These are phyloP conservation scores for Epichloe amarillans DNA, from an alignment of 2,329 filamentous ascomycete genomes.

Conservation along the genomic window DNA sequence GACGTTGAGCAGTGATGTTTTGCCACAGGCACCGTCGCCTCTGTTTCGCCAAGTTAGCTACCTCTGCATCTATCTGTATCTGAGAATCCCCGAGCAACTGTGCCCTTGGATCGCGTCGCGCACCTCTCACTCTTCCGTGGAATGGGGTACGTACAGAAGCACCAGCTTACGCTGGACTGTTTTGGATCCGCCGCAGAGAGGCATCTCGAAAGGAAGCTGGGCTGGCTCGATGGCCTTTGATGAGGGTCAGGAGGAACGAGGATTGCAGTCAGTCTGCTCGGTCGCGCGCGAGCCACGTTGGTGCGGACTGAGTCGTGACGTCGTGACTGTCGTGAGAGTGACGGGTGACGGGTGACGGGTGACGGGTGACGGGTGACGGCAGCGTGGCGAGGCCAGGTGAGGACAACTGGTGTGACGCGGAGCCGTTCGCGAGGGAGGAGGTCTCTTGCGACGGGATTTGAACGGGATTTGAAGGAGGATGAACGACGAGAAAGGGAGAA, in stretches of 20 bases:
- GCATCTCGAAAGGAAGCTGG: slow-evolving; percentile 2
- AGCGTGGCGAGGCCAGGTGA: neutral
- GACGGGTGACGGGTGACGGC: neutral
- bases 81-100: neutral
- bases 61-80: neutral
- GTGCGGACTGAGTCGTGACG: neutral
- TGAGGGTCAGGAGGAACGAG: neutral
- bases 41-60: slow-evolving; percentile 29
- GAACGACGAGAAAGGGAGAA: neutral
- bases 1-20: slow-evolving; percentile 93
- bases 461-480: neutral
- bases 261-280: neutral
- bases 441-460: neutral
- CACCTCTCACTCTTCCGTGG: neutral
- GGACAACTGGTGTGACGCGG: neutral
- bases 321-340: neutral
- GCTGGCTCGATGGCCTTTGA: neutral
- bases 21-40: slow-evolving; percentile 91
- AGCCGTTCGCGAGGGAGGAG: neutral
- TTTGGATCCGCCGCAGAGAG: slow-evolving; percentile 57
- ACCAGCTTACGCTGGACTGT: slow-evolving; percentile 94
- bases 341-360: neutral
- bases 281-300: neutral
- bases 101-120: neutral
- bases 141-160: slow-evolving; percentile 47